Evolutionary conservation across 106 monocot genomes (phyloP).

Genomic region (Alisma plantagoaquatica): DNA sequence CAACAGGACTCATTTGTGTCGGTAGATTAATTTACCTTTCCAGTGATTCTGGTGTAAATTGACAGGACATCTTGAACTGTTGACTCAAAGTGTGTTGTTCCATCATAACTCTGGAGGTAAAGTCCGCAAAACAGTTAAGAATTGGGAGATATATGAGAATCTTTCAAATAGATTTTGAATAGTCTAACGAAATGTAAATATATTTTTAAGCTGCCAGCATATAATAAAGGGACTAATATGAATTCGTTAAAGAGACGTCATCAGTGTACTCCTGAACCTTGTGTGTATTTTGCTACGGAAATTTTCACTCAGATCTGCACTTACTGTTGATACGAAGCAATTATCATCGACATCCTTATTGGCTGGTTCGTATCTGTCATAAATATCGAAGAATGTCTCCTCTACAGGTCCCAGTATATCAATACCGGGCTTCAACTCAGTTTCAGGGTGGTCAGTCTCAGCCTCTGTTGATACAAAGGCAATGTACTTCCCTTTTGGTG

Average conservation of each 20-base stretch:
- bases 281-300: too few species aligned
- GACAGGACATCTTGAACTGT: conserved; percentile 64
- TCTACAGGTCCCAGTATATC: conserved; percentile 23
- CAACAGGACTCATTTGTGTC: not conserved
- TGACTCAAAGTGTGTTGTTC: conserved; percentile 83
- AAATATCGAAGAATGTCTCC: conserved; percentile 34
- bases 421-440: conserved; percentile 22
- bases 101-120: conserved; percentile 63
- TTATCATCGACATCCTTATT: conserved; percentile 46
- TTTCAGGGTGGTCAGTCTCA: conserved; percentile 19
- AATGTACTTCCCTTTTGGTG: conserved; percentile 24
- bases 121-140: not conserved
- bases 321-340: conserved; percentile 68
- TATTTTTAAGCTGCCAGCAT: not conserved
- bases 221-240: not conserved
- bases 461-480: conserved; percentile 26
- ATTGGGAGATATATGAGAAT: not conserved
- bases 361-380: conserved; percentile 67
- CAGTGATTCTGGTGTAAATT: conserved; percentile 71
- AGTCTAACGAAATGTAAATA: not conserved
- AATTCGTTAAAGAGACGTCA: not conserved
- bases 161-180: not conserved
- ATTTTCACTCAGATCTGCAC: too few species aligned
- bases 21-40: conserved; percentile 44
- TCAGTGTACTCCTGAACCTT: too few species aligned